phyloP scores from a whole-genome alignment of 306 rosid genomes.

The Acmispon strigosus region DNA sequence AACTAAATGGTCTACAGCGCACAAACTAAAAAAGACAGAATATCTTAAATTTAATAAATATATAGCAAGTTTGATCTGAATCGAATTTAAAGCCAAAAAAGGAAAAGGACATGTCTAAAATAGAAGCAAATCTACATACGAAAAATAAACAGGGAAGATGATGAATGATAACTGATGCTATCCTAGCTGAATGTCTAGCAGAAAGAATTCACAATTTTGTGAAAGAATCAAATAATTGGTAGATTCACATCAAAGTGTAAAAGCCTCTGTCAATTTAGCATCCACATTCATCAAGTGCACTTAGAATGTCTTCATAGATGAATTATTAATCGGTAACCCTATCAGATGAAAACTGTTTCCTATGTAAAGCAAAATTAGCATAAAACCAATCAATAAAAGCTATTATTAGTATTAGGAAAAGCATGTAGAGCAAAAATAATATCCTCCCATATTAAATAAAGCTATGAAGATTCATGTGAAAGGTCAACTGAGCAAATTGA shows the following conservation, averaged over 20 bases:
- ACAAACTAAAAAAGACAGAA: not conserved
- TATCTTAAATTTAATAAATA: constrained; percentile 4
- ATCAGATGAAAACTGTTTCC: not conserved
- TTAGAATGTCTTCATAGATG: constrained; percentile 1
- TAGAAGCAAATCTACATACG: too few relatives aligned
- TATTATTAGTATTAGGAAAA: not conserved
- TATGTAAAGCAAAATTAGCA: constrained; percentile 2
- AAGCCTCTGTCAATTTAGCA: not conserved
- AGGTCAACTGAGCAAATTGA: constrained; percentile 7
- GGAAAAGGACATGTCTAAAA: not conserved
- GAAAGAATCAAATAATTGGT: not conserved
- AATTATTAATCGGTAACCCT: not conserved
- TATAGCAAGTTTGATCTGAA: not conserved
- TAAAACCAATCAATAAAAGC: constrained; percentile 4
- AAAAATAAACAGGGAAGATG: too few relatives aligned
- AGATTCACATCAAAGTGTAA: not conserved
- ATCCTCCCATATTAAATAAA: not conserved
- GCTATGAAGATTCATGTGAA: constrained; percentile 14
- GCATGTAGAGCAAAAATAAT: constrained; percentile 2
- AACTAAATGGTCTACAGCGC: not conserved
- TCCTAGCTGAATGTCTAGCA: not conserved
- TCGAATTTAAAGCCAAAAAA: not conserved
- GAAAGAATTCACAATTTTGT: not conserved
- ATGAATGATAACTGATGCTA: too few relatives aligned
- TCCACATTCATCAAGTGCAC: not conserved